Evolutionary conservation across 768 basidiomycete genomes (phyloP), one percentile per base, ranked within the genome.

Genomic region (Lyophyllum semitale): DNA sequence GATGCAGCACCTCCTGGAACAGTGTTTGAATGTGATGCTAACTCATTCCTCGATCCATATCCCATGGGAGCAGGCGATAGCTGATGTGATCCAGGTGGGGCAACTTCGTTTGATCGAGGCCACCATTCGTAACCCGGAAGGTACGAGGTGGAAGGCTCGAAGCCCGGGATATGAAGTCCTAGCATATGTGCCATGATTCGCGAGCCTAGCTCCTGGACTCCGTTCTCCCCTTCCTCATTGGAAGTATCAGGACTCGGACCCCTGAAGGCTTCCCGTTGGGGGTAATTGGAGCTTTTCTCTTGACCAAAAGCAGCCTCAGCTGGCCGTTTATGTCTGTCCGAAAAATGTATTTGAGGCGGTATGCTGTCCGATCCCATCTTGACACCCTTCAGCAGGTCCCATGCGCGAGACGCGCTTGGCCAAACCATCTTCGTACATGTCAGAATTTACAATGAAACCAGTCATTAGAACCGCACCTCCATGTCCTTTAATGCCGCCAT

Each of bases 161-260:
- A 75, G 26, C 84, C 85, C 42, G 84, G 84, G 55, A 87, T 77
- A 65, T 87, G 84, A 22, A 87, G 68, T 15, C 85, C 86, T 22
- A 88, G 70, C 85, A 88, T 88, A 61, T 87, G 84, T 13, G 86
- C 86, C 85, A 88, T 87, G 54, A 88, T 77, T 44, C 84, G 78
- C 30, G 80, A 82, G 57, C 80, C 81, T 53, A 87, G 72, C 57
- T 85, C 85, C 62, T 87, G 86, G 26, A 85, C 81, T 33, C 84
- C 85, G 29, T 70, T 71, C 56, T 69, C 67, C 45, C 63, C 65
- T 55, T 63, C 61, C 59, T 61, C 44, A 50, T 66, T 52, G 62
- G 68, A 45, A 58, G 67, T 51, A 62, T 59, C 45, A 47, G 59
- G 46, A 57, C 53, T 49, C 54, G 41, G 54, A 33, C 33, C 64